Percentiles rank a stretch among this genome's conserved stretches.
Conservation (phyloP, 73 alveolate genomes). For the Paramecium caudatum region DNA sequence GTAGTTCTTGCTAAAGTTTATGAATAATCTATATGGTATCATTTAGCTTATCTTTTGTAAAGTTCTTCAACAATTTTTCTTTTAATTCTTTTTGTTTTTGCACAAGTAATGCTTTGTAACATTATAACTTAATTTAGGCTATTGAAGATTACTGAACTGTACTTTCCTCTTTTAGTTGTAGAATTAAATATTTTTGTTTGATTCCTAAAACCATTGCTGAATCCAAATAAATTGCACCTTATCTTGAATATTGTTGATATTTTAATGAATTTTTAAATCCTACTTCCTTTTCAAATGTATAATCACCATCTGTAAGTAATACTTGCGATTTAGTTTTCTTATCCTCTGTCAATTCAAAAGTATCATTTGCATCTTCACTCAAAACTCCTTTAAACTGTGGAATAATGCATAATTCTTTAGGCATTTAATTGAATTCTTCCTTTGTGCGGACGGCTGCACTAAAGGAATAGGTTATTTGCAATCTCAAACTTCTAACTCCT, state of each 20-base stretch:
- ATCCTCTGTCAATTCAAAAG: neutral
- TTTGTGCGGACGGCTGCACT: neutral
- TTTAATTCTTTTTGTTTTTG: neutral
- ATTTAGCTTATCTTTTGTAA: neutral
- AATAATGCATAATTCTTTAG: constrained; percentile 22
- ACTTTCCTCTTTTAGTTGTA: neutral
- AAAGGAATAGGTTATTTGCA: constrained; percentile 13
- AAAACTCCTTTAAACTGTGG: constrained; percentile 64
- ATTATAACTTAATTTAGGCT: neutral
- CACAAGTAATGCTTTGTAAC: neutral
- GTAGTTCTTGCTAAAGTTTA: neutral
- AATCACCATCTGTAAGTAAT: neutral
- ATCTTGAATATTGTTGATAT: neutral
- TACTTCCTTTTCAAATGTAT: neutral
- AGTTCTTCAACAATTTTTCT: neutral
- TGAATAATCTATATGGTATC: neutral
- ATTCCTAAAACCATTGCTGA: constrained; percentile 1
- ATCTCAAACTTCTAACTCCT: neutral
- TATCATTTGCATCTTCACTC: neutral
- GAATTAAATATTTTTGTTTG: neutral
- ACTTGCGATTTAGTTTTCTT: neutral
- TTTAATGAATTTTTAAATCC: neutral
- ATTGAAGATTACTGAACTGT: neutral
- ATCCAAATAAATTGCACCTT: constrained; percentile 21
- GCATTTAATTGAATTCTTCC: neutral